These are phyloP conservation scores for Claviceps maximensis DNA, from an alignment of 2,329 filamentous ascomycete genomes.

Conservation along the genomic window DNA sequence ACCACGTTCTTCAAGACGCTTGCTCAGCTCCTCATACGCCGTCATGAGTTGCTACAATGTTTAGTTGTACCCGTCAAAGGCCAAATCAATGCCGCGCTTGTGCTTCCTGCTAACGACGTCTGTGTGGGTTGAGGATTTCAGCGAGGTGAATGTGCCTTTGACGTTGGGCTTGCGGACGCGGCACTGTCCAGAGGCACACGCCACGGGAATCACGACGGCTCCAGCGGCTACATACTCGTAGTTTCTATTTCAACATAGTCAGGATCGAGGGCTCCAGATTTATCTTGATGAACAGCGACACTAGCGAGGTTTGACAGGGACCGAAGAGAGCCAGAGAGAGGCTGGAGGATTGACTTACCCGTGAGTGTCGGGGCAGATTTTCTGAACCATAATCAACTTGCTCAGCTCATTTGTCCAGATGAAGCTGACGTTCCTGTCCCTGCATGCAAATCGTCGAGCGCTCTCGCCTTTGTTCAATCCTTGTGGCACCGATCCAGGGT, in stretches of 20 bases:
- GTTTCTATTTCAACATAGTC: background rate
- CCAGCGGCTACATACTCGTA: constrained; percentile 19
- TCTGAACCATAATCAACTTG: constrained; percentile 30
- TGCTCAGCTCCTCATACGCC: too few species aligned
- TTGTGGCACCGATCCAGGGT: constrained; percentile 26
- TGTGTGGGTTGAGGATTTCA: background rate
- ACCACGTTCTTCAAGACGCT: too few species aligned
- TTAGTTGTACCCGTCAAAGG: background rate
- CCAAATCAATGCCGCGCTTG: constrained; percentile 4
- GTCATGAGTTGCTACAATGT: background rate
- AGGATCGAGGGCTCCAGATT: background rate
- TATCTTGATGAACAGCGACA: background rate
- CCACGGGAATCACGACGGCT: constrained; percentile 11
- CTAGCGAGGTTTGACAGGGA: background rate
- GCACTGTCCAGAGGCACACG: constrained; percentile 1
- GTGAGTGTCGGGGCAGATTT: constrained; percentile 24
- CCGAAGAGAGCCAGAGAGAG: background rate
- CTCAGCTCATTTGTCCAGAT: constrained; percentile 21
- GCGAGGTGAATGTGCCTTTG: constrained; percentile 2
- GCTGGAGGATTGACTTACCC: constrained; percentile 18
- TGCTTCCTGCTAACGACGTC: background rate
- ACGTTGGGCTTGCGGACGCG: background rate
- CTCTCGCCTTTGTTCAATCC: constrained; percentile 13
- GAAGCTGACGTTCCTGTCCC: constrained; percentile 28
- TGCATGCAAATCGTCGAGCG: constrained; percentile 29